Conservation (phyloP, 331 rosid genomes). For the Dryas integrifolia region DNA sequence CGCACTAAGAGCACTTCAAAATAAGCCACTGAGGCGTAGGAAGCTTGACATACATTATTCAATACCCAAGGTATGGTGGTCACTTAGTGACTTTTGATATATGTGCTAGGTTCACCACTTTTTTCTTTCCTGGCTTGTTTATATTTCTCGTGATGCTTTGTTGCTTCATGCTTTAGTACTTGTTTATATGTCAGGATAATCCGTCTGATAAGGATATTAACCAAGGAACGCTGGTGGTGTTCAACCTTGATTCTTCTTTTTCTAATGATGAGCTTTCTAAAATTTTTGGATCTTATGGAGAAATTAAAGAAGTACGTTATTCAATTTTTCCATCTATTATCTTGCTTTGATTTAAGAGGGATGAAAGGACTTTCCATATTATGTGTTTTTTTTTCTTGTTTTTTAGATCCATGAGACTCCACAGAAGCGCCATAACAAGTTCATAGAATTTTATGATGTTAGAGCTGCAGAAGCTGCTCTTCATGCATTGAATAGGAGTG, state of each 20-base stretch:
- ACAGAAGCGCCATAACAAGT: conserved; percentile 42
- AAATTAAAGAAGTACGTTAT: conserved; percentile 63
- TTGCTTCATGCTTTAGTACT: conserved; percentile 28
- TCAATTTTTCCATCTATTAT: conserved; percentile 14
- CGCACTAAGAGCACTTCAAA: conserved; percentile 75
- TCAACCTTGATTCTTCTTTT: conserved; percentile 69
- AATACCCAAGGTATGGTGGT: conserved; percentile 65
- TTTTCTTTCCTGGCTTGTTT: not conserved
- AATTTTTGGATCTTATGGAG: conserved; percentile 70
- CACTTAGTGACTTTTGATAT: not conserved
- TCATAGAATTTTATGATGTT: conserved; percentile 68
- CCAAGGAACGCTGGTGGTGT: conserved; percentile 63
- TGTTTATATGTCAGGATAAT: conserved; percentile 56
- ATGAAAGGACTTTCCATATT: conserved; percentile 7
- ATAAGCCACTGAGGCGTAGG: conserved; percentile 54
- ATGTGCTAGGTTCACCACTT: not conserved
- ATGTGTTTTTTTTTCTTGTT: conserved; percentile 18
- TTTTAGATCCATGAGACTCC: conserved; percentile 68
- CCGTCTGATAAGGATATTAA: conserved; percentile 69
- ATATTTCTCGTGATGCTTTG: conserved; percentile 16
- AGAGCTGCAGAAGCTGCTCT: conserved; percentile 78
- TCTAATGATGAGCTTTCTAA: conserved; percentile 58
- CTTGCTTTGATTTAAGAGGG: conserved; percentile 21
- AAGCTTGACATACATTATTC: conserved; percentile 79
- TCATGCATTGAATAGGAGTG: conserved; percentile 50